These are phyloP conservation scores for Chloranthus sessilifolius DNA, from an alignment of 164 flowering plant genomes.

Conservation along the genomic window DNA sequence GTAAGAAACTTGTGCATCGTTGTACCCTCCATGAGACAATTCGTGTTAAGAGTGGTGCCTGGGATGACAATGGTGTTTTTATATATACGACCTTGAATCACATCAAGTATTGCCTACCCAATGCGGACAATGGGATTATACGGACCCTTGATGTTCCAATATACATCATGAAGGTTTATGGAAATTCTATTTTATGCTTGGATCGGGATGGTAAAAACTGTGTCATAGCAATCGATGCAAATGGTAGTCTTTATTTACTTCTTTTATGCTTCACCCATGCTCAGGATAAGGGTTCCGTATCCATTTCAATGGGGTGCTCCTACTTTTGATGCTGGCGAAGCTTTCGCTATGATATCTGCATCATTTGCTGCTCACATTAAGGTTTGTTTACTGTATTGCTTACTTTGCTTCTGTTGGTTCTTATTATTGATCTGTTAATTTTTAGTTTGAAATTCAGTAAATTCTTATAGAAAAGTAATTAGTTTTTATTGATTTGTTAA, in stretches of 20 bases:
- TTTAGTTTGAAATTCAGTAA: no score
- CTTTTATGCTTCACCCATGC: no score
- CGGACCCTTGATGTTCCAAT: constrained; percentile 73
- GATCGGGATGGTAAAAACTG: constrained; percentile 68
- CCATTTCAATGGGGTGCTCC: constrained; percentile 89
- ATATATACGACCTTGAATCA: constrained; percentile 85
- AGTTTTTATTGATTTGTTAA: no score
- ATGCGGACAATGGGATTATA: constrained; percentile 76
- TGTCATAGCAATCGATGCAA: constrained; percentile 67
- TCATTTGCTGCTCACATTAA: constrained; percentile 66
- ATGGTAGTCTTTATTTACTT: no score
- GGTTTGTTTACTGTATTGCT: no score
- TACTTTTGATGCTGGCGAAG: constrained; percentile 57
- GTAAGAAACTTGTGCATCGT: constrained; percentile 72
- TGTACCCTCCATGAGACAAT: constrained; percentile 94
- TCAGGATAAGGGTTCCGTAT: constrained; percentile 63
- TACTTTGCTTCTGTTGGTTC: no score
- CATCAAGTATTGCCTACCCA: constrained; percentile 87
- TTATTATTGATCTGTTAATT: no score
- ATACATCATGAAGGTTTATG: constrained; percentile 69
- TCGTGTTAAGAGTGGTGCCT: constrained; percentile 87
- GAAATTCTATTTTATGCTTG: constrained; percentile 61
- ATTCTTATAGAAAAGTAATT: no score
- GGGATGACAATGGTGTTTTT: constrained; percentile 91
- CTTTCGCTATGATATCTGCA: constrained; percentile 74